Base-by-base conservation (phyloP, 176 grass and related monocot species). In the Lolium perenne region DNA sequence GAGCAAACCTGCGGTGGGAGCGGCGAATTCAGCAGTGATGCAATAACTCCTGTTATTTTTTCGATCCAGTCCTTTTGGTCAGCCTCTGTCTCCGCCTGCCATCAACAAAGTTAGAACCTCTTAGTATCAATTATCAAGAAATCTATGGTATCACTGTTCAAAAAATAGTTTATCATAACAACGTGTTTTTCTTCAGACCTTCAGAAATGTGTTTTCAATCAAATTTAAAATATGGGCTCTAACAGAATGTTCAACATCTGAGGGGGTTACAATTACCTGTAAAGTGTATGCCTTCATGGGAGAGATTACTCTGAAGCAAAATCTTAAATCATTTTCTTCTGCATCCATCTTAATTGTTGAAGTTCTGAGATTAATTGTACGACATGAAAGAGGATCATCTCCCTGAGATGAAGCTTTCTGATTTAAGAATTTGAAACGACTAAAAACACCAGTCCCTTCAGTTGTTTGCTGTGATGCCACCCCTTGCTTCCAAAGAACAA, bases 21-120 rank as follows among this genome's bases (percentile, higher is more conserved):
- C 48, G 93, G 77, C 77, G 86, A 90, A 91, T 98, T 93, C 82
- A 98, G 86, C 64, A 98, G 84, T 47, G 96, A 98, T 86, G 96
- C 92, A 69, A 98, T 98, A 89, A 98, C 96, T 88, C 91, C 96
- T 45, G 90, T 98, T 85, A 95, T 95, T 94, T 98, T 98, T 85
- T 92, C 90, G 73, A 87, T 91, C 96, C 93, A 98, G 29, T 98
- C 93, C 86, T 91, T 95, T 87, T 93, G 94, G 62, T 98, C 96
- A 74, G 82, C 86, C 57, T 45, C 85, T 87, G 93, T 94, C 84
- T 98, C 96, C 1, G 91, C 92, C 96, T 98, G 84, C 66, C 69
- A 86, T 81, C 59, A 85, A 77, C 7, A 53, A 91, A 74, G 71
- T 59, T 14, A 75, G 50, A 83, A 59, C 46, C 21, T 46, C 22